Evolutionary conservation across 805 yeast species (phyloP), one percentile per base, ranked within the genome.

Genomic region (Lipomyces sp.): DNA sequence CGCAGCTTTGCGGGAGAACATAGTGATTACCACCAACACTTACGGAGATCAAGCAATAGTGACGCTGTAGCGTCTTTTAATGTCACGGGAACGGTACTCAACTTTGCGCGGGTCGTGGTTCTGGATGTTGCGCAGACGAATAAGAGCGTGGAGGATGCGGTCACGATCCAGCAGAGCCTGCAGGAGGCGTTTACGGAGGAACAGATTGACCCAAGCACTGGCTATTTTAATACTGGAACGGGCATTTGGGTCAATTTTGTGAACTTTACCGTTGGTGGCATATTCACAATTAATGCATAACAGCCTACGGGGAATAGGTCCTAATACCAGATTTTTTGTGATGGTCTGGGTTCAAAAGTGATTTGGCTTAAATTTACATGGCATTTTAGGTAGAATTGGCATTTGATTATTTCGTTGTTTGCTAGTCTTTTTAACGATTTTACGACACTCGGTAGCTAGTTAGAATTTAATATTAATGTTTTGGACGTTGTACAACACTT

Each of bases 81-180:
- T 32, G 51, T 66, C 45, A 59, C 69, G 24, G 32, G 51, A 1
- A 39, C 62, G 13, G 66, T 60, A 11, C 56, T 45, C 54, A 34
- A 55, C 33, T 66, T 64, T 45, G 67, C 70, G 2, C 50, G 57
- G 24, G 18, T 62, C 29, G 65, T 62, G 24, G 57, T 66, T 4
- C 59, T 66, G 35, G 62, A 64, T 51, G 67, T 66, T 32, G 53
- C 61, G 18, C 70, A 66, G 35, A 61, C 65, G 15, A 62, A 64
- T 30, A 29, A 33, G 29, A 57, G 61, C 37, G 57, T 66, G 18
- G 59, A 55, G 53, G 67, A 64, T 29, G 70, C 67, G 4, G 70
- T 54, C 8, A 51, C 34, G n/a, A 35, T 59, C 29, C 70, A 66
- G 57, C 33, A 56, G 13, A 32, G 2, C 24, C 15, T 66, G 18